A percentile compares a stretch with the other conserved stretches of the same genome.
Conservation (phyloP, 1,284 basidiomycete genomes). For the Peniophora sp. region DNA sequence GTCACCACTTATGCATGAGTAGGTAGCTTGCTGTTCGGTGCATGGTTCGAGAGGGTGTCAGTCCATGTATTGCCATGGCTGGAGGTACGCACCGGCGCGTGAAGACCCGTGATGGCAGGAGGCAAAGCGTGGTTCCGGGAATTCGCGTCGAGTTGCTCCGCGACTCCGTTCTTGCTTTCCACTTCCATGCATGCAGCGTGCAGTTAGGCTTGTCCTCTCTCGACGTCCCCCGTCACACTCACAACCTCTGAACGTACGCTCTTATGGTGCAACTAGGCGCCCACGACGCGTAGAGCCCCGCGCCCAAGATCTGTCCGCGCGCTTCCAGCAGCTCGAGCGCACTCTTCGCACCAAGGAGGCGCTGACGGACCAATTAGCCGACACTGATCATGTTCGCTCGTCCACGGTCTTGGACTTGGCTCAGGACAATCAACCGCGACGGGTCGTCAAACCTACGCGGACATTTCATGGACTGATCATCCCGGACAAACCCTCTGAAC, state of each 20-base stretch:
- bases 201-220: background rate
- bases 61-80: too few species aligned
- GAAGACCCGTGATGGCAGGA: too few species aligned
- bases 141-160: too few species aligned
- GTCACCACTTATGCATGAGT: too few species aligned
- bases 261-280: background rate
- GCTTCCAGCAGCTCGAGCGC: slow-evolving; percentile 49
- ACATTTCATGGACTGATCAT: slow-evolving; percentile 50
- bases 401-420: slow-evolving; percentile 1
- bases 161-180: background rate
- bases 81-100: too few species aligned
- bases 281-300: slow-evolving; percentile 9
- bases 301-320: slow-evolving; percentile 41
- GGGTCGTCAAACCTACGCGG: slow-evolving; percentile 9
- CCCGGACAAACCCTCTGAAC: slow-evolving; percentile 51
- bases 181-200: background rate
- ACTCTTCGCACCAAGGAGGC: slow-evolving; percentile 37
- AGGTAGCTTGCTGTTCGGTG: too few species aligned
- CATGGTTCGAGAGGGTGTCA: too few species aligned
- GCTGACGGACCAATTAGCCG: slow-evolving; percentile 24
- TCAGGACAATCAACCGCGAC: background rate
- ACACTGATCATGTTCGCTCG: background rate
- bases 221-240: background rate
- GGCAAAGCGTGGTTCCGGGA: too few species aligned
- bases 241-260: background rate